A percentile compares a stretch with the other conserved stretches of the same genome.
Evolutionary conservation across 2,329 filamentous ascomycete genomes (phyloP).

Genomic region (Cadophora sp.): DNA sequence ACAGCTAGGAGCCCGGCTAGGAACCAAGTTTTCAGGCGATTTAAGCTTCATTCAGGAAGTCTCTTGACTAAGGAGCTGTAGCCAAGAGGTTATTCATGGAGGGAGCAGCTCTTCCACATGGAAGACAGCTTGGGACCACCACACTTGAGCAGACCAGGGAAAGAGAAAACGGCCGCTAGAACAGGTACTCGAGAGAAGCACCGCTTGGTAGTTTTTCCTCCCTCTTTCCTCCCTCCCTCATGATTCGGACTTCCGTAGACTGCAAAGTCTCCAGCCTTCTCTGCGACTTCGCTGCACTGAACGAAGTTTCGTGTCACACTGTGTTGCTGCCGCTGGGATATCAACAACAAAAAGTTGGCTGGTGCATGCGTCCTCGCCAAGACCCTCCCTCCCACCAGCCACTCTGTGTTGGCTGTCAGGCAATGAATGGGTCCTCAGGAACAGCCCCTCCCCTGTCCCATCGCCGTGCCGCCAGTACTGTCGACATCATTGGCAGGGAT

Average conservation of each 20-base stretch:
- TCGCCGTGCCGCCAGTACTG: slow-evolving; percentile 1
- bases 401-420: slow-evolving; percentile 19
- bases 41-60: slow-evolving; percentile 18
- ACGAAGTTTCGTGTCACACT: background rate
- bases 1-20: background rate
- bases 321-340: background rate
- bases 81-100: background rate
- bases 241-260: background rate
- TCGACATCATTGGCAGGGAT: slow-evolving; percentile 28
- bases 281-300: background rate
- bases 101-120: background rate
- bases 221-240: too few species aligned
- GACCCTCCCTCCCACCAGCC: slow-evolving; percentile 17
- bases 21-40: slow-evolving; percentile 14
- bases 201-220: background rate
- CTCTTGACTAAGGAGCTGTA: background rate
- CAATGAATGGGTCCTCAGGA: slow-evolving; percentile 13
- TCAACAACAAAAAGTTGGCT: background rate
- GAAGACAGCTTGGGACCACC: background rate
- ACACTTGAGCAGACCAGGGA: background rate
- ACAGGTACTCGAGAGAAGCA: background rate
- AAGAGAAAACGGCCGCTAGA: slow-evolving; percentile 8
- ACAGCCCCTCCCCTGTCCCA: slow-evolving; percentile 15
- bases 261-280: background rate
- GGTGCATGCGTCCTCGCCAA: slow-evolving; percentile 8